Conservation (phyloP, 2,329 filamentous ascomycete species). For the Sphaerulina vaccinii region DNA sequence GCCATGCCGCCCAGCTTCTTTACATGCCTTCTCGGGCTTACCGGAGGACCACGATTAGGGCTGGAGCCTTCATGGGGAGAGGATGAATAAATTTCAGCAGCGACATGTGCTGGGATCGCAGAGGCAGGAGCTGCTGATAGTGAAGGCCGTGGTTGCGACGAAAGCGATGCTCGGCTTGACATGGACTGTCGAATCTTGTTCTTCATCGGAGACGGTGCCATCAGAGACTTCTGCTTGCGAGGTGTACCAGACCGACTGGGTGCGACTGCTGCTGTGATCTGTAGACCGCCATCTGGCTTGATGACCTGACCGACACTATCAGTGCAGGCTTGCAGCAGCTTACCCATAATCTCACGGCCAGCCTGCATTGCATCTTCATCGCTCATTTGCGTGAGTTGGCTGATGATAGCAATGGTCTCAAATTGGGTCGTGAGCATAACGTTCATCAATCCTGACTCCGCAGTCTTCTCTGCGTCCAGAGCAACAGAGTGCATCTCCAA, state of each 20-base stretch:
- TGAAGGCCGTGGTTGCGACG: slow-evolving; percentile 3
- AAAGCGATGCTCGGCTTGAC: slow-evolving; percentile 4
- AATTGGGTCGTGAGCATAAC: slow-evolving; percentile 86
- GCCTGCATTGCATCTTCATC: slow-evolving; percentile 79
- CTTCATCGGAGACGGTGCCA: slow-evolving; percentile 51
- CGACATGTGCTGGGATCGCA: slow-evolving; percentile 31
- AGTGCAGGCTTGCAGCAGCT: slow-evolving; percentile 74
- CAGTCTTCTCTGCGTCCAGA: slow-evolving; percentile 77
- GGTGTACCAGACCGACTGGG: slow-evolving; percentile 73
- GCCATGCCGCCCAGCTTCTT: slow-evolving; percentile 62
- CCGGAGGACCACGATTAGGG: slow-evolving; percentile 52
- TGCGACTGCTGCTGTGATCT: slow-evolving; percentile 64
- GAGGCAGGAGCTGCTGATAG: slow-evolving; percentile 8
- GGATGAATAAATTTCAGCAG: slow-evolving; percentile 21
- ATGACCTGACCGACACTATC: slow-evolving; percentile 77
- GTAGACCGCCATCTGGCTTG: slow-evolving; percentile 76
- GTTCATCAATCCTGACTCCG: slow-evolving; percentile 76
- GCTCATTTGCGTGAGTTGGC: slow-evolving; percentile 76
- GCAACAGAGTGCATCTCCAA: slow-evolving; percentile 75
- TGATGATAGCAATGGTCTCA: slow-evolving; percentile 80
- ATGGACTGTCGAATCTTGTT: slow-evolving; percentile 40
- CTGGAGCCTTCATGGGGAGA: slow-evolving; percentile 24
- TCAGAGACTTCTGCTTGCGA: slow-evolving; percentile 62
- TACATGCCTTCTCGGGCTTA: slow-evolving; percentile 72
- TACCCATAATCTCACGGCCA: slow-evolving; percentile 73